A percentile compares a stretch with the other conserved stretches of the same genome.
Evolutionary conservation across 2,329 filamentous ascomycete species (phyloP).

Genomic region (Curvularia sp.): DNA sequence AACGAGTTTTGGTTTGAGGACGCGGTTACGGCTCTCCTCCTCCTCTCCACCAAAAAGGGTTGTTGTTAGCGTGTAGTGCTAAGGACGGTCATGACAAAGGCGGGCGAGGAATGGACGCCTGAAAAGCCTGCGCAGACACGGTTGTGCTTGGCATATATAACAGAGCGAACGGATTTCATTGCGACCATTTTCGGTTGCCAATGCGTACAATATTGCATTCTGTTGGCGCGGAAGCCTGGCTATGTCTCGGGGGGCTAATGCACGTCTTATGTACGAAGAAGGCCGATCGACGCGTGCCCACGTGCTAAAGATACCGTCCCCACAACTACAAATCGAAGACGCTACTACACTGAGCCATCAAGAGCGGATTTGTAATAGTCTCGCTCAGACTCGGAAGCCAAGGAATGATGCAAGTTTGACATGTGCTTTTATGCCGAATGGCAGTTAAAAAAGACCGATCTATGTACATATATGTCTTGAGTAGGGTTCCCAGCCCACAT

Average conservation of each 20-base stretch:
- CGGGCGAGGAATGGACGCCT: conserved; percentile 5
- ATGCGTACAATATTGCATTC: neutral
- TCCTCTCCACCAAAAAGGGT: neutral
- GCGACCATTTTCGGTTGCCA: neutral
- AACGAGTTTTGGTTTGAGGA: neutral
- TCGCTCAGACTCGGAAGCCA: neutral
- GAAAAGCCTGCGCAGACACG: neutral
- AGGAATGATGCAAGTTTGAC: neutral
- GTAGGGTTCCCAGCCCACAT: conserved; percentile 5
- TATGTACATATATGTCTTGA: neutral
- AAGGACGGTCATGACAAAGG: conserved; percentile 1
- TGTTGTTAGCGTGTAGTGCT: neutral
- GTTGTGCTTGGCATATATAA: conserved; percentile 4
- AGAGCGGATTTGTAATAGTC: neutral
- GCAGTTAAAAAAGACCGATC: neutral
- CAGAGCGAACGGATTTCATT: neutral
- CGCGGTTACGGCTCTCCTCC: neutral
- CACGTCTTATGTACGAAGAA: neutral
- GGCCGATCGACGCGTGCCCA: conserved; percentile 1
- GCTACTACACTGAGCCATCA: neutral
- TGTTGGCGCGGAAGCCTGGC: neutral
- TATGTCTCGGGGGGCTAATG: neutral
- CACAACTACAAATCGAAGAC: neutral
- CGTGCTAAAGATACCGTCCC: neutral
- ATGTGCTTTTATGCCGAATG: neutral